Conservation (phyloP, 2,329 filamentous ascomycete species). For the Diaporthe australafricana region DNA sequence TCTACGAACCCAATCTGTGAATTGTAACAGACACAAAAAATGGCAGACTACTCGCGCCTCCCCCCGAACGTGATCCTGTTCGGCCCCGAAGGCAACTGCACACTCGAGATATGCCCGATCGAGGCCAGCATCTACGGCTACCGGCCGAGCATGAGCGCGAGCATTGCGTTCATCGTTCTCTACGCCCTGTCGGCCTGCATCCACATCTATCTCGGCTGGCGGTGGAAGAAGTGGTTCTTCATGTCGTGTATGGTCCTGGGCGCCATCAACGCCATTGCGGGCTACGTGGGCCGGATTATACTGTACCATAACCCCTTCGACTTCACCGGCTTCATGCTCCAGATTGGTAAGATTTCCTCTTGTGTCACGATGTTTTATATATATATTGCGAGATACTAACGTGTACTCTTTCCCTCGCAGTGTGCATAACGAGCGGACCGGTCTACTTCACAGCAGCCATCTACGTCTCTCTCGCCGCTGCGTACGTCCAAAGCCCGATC, state of each 20-base stretch:
- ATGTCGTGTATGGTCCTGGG: slow-evolving; percentile 66
- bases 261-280: slow-evolving; percentile 67
- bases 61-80: slow-evolving; percentile 44
- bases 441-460: slow-evolving; percentile 72
- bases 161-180: slow-evolving; percentile 55
- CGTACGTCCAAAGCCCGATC: slow-evolving; percentile 40
- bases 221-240: slow-evolving; percentile 62
- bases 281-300: slow-evolving; percentile 71
- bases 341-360: slow-evolving; percentile 61
- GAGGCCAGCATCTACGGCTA: slow-evolving; percentile 60
- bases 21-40: not conserved
- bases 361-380: not conserved
- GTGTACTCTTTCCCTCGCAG: slow-evolving; percentile 44
- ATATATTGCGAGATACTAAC: not conserved
- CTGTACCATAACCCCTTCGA: slow-evolving; percentile 68
- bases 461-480: slow-evolving; percentile 68
- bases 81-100: slow-evolving; percentile 62
- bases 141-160: slow-evolving; percentile 57
- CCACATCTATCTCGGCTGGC: slow-evolving; percentile 57
- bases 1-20: not conserved
- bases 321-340: slow-evolving; percentile 70
- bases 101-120: slow-evolving; percentile 59
- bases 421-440: slow-evolving; percentile 67
- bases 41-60: slow-evolving; percentile 4
- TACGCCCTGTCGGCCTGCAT: slow-evolving; percentile 59